Evolutionary conservation across 192 early-diverging fungal genomes (phyloP).

Genomic region (Glomus cerebriforme): DNA sequence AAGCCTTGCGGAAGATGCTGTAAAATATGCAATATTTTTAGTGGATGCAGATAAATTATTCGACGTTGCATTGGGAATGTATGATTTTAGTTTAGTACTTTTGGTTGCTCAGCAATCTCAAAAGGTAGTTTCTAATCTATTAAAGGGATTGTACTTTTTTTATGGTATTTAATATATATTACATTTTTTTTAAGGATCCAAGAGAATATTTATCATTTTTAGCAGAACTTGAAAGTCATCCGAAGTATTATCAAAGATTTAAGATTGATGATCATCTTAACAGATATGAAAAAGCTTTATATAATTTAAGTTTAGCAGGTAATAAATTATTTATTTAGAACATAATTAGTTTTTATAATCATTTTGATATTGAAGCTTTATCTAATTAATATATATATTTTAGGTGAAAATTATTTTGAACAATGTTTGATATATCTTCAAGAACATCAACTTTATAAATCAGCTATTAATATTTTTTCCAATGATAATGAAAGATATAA

Average conservation of each 20-base stretch:
- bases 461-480: conserved; percentile 60
- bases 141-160: neutral
- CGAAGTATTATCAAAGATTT: conserved; percentile 79
- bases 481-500: conserved; percentile 46
- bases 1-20: conserved; percentile 76
- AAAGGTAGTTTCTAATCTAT: conserved; percentile 50
- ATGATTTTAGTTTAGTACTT: conserved; percentile 88
- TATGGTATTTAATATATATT: neutral
- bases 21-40: conserved; percentile 92
- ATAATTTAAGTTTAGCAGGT: conserved; percentile 63
- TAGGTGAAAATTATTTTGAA: conserved; percentile 53
- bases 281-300: conserved; percentile 66
- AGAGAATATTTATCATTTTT: conserved; percentile 93
- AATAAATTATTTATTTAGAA: neutral
- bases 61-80: conserved; percentile 90
- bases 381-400: neutral
- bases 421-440: conserved; percentile 66
- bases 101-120: conserved; percentile 98
- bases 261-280: conserved; percentile 86
- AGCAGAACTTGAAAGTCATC: conserved; percentile 73
- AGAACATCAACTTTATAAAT: conserved; percentile 64
- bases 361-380: neutral
- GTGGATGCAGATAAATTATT: conserved; percentile 87
- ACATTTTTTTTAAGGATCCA: conserved; percentile 66
- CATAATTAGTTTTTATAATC: neutral